phyloP scores from a whole-genome alignment of 2,329 filamentous ascomycete species.

The Alternaria arbusti region DNA sequence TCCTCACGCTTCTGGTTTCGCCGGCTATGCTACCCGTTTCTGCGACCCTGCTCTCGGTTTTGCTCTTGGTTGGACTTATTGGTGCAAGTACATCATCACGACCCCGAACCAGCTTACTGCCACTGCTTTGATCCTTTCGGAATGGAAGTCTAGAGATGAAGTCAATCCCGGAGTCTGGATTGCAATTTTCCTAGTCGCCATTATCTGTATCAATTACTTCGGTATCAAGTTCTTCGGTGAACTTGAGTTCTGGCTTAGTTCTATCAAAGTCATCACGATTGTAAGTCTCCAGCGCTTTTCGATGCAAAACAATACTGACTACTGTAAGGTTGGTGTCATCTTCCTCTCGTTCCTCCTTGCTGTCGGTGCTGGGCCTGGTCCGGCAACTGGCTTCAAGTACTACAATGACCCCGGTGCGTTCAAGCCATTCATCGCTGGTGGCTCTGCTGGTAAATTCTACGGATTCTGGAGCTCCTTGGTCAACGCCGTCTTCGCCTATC shows the following conservation, averaged over 20 bases:
- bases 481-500: conserved; percentile 78
- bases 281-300: conserved; percentile 11
- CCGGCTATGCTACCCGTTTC: conserved; percentile 80
- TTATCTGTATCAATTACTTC: conserved; percentile 55
- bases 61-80: conserved; percentile 65
- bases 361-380: conserved; percentile 51
- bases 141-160: conserved; percentile 70
- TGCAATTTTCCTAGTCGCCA: conserved; percentile 59
- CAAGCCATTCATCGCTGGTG: conserved; percentile 47
- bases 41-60: conserved; percentile 83
- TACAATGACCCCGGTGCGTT: conserved; percentile 55
- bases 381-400: conserved; percentile 54
- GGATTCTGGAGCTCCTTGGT: conserved; percentile 72
- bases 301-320: not conserved
- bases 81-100: conserved; percentile 80
- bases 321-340: conserved; percentile 49
- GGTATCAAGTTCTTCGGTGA: conserved; percentile 65
- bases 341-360: conserved; percentile 53
- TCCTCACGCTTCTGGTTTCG: conserved; percentile 78
- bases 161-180: conserved; percentile 84
- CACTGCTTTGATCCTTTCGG: conserved; percentile 77
- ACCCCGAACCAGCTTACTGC: conserved; percentile 87
- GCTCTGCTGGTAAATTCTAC: conserved; percentile 49
- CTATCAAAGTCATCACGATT: conserved; percentile 55
- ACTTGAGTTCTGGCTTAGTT: conserved; percentile 58